Evolutionary conservation across 805 yeast species (phyloP).

Genomic region (Naumovozyma castellii): DNA sequence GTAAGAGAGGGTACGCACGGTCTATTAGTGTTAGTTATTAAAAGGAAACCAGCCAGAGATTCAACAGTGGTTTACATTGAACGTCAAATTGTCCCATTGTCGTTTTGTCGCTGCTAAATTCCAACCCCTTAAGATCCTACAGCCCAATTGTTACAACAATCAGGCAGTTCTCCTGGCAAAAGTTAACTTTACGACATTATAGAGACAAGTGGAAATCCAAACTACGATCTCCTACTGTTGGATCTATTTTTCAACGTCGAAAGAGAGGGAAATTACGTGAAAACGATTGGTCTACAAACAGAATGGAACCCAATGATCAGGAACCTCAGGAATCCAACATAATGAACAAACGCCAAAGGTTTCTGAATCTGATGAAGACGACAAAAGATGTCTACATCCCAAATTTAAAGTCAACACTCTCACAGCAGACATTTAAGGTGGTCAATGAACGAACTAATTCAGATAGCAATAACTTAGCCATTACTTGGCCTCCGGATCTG

Average conservation of each 20-base stretch:
- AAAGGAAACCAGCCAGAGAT: too few species aligned
- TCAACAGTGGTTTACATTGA: too few species aligned
- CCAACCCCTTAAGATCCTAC: not conserved
- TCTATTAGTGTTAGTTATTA: too few species aligned
- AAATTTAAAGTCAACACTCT: conserved; percentile 37
- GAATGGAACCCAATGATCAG: not conserved
- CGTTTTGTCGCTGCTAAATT: not conserved
- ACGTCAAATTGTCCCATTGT: not conserved
- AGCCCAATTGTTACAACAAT: not conserved
- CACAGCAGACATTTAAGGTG: conserved; percentile 33
- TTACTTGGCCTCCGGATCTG: conserved; percentile 51
- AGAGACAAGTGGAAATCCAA: not conserved
- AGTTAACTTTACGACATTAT: not conserved
- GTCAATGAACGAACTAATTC: not conserved
- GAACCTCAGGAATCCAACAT: not conserved
- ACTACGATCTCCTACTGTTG: not conserved
- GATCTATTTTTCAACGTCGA: not conserved
- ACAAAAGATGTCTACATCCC: conserved; percentile 54
- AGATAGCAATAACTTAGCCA: conserved; percentile 1
- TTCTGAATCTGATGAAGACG: conserved; percentile 42
- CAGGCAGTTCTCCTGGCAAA: not conserved
- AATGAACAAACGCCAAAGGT: conserved; percentile 34
- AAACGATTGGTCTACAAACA: not conserved
- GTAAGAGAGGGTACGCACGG: too few species aligned
- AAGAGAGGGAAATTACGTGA: not conserved